Conservation (phyloP, 129 eudicot genomes). For the Ambrosia artemisiifolia region DNA sequence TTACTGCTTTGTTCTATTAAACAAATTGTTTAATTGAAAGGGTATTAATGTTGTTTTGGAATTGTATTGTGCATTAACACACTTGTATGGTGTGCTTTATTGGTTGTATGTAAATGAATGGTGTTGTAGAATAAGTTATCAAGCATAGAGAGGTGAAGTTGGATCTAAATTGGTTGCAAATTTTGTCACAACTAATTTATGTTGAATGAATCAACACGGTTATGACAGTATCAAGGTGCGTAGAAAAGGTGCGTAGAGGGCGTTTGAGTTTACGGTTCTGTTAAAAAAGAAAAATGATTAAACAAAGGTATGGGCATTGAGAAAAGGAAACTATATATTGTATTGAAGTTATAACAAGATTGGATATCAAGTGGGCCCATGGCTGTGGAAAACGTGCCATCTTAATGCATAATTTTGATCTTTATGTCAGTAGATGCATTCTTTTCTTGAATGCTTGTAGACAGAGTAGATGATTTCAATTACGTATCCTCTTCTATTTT, state of each 20-base stretch:
- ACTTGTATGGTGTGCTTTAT: not conserved
- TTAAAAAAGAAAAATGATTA: not conserved
- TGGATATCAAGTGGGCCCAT: slow-evolving; percentile 27
- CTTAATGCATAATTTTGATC: slow-evolving; percentile 8
- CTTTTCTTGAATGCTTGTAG: slow-evolving; percentile 19
- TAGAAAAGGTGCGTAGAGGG: too few species aligned
- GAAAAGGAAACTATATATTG: slow-evolving; percentile 8
- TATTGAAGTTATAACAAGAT: not conserved
- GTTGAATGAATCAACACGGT: not conserved
- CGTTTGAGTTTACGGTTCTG: too few species aligned
- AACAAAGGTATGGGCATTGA: slow-evolving; percentile 1
- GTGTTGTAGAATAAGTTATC: not conserved
- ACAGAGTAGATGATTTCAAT: slow-evolving; percentile 2
- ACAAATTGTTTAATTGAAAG: not conserved
- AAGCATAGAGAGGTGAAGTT: not conserved
- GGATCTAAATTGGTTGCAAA: not conserved
- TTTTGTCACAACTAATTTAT: not conserved
- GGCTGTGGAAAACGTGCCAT: slow-evolving; percentile 30
- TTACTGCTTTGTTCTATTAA: not conserved
- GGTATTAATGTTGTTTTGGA: too few species aligned
- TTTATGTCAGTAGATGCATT: slow-evolving; percentile 9
- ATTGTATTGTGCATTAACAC: too few species aligned
- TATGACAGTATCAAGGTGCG: not conserved
- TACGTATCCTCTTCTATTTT: not conserved
- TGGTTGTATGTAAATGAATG: not conserved